Conservation (phyloP, 1,139 yeast species). For the Pneumocystis wakefieldiae region DNA sequence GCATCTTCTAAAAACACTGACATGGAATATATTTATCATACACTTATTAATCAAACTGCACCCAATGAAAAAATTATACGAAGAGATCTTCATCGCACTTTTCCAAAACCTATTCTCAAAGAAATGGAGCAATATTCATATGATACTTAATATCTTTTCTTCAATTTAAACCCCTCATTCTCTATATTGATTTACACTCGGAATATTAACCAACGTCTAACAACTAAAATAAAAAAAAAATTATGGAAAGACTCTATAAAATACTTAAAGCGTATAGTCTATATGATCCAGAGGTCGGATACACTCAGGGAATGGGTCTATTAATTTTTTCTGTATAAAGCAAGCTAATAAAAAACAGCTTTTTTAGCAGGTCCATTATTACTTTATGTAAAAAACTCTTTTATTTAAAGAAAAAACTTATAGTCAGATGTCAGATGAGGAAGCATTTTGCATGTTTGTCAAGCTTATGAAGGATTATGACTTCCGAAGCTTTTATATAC, state of each 20-base stretch:
- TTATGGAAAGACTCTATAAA: conserved; percentile 6
- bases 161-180: not conserved
- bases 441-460: conserved; percentile 68
- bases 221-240: not conserved
- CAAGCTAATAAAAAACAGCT: not conserved
- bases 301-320: conserved; percentile 95
- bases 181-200: not conserved
- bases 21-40: conserved; percentile 52
- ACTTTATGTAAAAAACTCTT: not conserved
- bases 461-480: conserved; percentile 74
- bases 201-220: not conserved
- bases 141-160: not conserved
- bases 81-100: conserved; percentile 68
- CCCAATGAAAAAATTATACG: conserved; percentile 63
- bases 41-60: conserved; percentile 39
- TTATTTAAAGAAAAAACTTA: not conserved
- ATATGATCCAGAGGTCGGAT: conserved; percentile 86
- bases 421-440: conserved; percentile 58
- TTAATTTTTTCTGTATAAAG: conserved; percentile 59
- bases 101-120: not conserved
- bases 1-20: conserved; percentile 62
- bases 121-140: not conserved
- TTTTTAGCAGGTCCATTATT: not conserved
- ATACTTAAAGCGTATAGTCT: conserved; percentile 73
- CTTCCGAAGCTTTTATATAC: conserved; percentile 58